phyloP scores from a whole-genome alignment of 768 basidiomycete species.

The Vishniacozyma victoriae region DNA sequence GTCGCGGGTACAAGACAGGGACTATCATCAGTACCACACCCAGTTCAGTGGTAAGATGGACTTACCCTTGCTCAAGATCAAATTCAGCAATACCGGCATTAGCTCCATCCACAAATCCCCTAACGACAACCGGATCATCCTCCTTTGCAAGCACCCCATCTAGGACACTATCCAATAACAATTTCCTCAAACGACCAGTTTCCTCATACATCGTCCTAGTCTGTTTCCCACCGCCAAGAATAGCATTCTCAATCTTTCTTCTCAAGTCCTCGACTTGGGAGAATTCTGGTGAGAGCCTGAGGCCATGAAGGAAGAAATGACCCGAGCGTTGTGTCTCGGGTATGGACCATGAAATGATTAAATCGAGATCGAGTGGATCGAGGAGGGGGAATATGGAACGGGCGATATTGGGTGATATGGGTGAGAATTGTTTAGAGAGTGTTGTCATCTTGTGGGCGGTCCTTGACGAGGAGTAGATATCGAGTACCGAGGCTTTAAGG shows the following conservation, averaged over 20 bases:
- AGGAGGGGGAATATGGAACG: conserved; percentile 71
- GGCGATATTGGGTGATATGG: conserved; percentile 56
- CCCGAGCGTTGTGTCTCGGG: conserved; percentile 49
- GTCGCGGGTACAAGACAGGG: conserved; percentile 42
- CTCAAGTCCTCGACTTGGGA: conserved; percentile 54
- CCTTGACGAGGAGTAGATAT: conserved; percentile 16
- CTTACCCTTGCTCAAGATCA: conserved; percentile 68
- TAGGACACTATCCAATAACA: conserved; percentile 62
- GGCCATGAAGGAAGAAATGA: conserved; percentile 56
- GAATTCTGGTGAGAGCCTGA: conserved; percentile 64
- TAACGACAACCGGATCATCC: conserved; percentile 64
- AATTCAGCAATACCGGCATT: conserved; percentile 48
- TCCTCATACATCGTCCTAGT: conserved; percentile 88
- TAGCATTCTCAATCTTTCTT: conserved; percentile 56
- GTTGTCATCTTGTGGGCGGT: conserved; percentile 48
- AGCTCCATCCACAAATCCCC: conserved; percentile 49
- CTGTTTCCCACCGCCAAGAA: conserved; percentile 57
- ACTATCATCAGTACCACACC: background rate
- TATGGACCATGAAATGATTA: conserved; percentile 71
- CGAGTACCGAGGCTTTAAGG: background rate
- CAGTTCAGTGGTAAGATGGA: conserved; percentile 11
- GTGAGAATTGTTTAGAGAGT: conserved; percentile 41
- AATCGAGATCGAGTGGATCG: conserved; percentile 64
- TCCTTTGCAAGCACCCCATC: conserved; percentile 71
- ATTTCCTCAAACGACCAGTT: conserved; percentile 66